Conservation (phyloP, 495 filamentous ascomycete species). For the Tetracladium marchalianum region DNA sequence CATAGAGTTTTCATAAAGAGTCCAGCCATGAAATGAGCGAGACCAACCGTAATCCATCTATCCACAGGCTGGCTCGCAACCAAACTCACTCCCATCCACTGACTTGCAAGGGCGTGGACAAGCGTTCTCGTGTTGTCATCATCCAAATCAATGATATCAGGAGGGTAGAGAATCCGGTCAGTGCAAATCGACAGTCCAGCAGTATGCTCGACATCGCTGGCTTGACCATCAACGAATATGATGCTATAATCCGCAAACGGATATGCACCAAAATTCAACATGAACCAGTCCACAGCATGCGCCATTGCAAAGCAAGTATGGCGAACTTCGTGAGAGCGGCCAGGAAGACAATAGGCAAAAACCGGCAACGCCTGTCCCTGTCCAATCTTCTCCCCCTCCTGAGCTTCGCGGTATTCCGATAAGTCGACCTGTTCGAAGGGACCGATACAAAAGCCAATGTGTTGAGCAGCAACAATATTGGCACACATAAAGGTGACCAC, state of each 20-base stretch:
- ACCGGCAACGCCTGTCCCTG: constrained; percentile 66
- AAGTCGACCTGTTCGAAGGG: constrained; percentile 92
- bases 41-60: constrained; percentile 83
- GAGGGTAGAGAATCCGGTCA: constrained; percentile 71
- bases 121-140: constrained; percentile 66
- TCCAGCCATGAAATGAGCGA: constrained; percentile 88
- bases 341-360: constrained; percentile 83
- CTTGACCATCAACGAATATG: constrained; percentile 85
- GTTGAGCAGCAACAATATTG: constrained; percentile 65
- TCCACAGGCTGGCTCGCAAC: constrained; percentile 71
- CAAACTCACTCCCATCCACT: constrained; percentile 89
- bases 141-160: constrained; percentile 71
- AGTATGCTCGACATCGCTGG: constrained; percentile 60
- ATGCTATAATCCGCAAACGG: constrained; percentile 72
- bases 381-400: constrained; percentile 83
- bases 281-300: constrained; percentile 73
- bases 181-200: constrained; percentile 82
- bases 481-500: constrained; percentile 69
- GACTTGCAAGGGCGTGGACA: constrained; percentile 76
- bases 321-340: constrained; percentile 63
- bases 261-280: constrained; percentile 73
- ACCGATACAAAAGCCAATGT: constrained; percentile 85
- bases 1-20: constrained; percentile 80
- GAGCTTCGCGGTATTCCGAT: constrained; percentile 76
- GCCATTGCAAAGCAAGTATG: constrained; percentile 59